A percentile compares a stretch with the other conserved stretches of the same genome.
Evolutionary conservation across 345 rosid genomes (phyloP).

Genomic region (Xanthoceras sorbifolium): DNA sequence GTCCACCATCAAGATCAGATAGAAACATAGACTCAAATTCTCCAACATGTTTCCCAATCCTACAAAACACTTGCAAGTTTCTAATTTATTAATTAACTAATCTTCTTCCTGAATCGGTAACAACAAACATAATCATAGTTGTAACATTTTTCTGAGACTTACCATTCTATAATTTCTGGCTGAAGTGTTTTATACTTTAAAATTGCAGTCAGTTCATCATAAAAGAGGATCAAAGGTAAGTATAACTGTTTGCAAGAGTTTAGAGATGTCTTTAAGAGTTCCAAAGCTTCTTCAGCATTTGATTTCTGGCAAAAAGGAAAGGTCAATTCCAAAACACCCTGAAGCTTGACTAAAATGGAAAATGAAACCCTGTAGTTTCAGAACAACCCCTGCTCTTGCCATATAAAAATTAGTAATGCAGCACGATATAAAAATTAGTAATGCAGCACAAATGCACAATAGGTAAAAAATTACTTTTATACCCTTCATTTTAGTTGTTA

Average conservation of each 20-base stretch:
- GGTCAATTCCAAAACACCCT: background rate
- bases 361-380: background rate
- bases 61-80: slow-evolving; percentile 32
- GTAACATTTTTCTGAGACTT: slow-evolving; percentile 20
- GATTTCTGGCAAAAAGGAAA: slow-evolving; percentile 45
- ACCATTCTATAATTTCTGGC: slow-evolving; percentile 80
- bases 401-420: background rate
- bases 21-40: slow-evolving; percentile 76
- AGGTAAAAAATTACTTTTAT: background rate
- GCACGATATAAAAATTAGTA: background rate
- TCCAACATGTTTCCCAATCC: slow-evolving; percentile 76
- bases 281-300: slow-evolving; percentile 69
- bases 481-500: background rate
- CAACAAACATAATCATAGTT: slow-evolving; percentile 20
- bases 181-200: slow-evolving; percentile 58
- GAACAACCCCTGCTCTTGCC: background rate
- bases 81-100: background rate
- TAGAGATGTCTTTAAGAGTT: slow-evolving; percentile 65
- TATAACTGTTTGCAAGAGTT: slow-evolving; percentile 67
- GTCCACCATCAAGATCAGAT: slow-evolving; percentile 71
- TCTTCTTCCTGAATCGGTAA: slow-evolving; percentile 14
- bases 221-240: slow-evolving; percentile 61
- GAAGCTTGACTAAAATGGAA: background rate
- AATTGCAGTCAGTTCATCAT: slow-evolving; percentile 67
- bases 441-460: background rate